Base-by-base conservation (phyloP, 2,329 filamentous ascomycete species). In the Trichoderma endophyticum region DNA sequence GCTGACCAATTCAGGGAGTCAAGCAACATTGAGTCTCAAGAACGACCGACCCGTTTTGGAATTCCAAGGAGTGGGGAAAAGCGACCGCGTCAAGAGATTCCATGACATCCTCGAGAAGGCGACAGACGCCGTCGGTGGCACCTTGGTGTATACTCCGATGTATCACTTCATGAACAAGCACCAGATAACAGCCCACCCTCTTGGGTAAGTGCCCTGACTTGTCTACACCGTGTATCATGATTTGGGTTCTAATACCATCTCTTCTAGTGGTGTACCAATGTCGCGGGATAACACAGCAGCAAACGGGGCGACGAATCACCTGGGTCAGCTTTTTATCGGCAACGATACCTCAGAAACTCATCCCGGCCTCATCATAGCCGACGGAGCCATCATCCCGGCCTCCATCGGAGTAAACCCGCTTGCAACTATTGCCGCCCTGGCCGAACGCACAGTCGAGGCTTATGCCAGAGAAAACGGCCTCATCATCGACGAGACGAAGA, bases 361-460 rank as follows among this genome's bases (percentile, higher is more conserved):
- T 75, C 63, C 82, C 0, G 90, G 90, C 0, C 82, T 92, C 2
- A 83, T 91, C 21, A 87, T 91, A 34, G 87, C 87, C 0, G 91
- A 93, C 76, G 90, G 82, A 9, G 84, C 90, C 3, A 80, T 89
- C 1, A 86, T 93, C 18, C 90, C 91, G 0, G 86, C 86, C 8
- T 86, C 90, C 0, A 82, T 92, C 2, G 86, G 90, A 15, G 88
- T 89, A 3, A 93, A 93, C 76, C 90, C 91, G 0, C 86, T 91
- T 67, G 91, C 90, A 1, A 93, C 90, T 1, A 92, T 92, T 74
- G 87, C 90, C 0, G 90, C 91, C 3, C 84, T 93, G 24, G 90
- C 91, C 0, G 91, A 92, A 79, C 83, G 91, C 11, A 87, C 87
- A 0, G 85, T 92, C 7, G 86, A 88, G 66, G 77, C 83, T 6